A percentile compares a stretch with the other conserved stretches of the same genome.
phyloP scores from a whole-genome alignment of 345 rosid species.

The Chamaenerion angustifolium region DNA sequence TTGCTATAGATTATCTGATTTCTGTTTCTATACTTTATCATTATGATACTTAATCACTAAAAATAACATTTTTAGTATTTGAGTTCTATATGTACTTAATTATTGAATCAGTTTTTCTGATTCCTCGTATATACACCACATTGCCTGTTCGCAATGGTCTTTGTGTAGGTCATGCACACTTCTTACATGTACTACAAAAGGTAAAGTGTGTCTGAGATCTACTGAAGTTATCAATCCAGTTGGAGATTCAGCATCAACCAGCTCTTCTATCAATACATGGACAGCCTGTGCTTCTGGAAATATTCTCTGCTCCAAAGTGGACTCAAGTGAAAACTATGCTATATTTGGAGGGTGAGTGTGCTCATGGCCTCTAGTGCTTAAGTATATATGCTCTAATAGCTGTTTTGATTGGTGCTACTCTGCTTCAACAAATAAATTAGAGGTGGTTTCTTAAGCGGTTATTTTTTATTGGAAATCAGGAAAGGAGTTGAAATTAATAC shows the following conservation, averaged over 20 bases:
- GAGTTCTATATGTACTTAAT: too few species aligned
- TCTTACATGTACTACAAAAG: conserved; percentile 67
- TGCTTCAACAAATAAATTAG: not conserved
- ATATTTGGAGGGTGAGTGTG: conserved; percentile 84
- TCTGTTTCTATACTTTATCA: too few species aligned
- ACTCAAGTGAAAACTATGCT: conserved; percentile 55
- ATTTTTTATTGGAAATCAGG: conserved; percentile 24
- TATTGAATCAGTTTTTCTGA: not conserved
- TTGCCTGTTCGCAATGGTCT: too few species aligned
- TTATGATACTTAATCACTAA: too few species aligned
- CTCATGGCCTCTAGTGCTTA: not conserved
- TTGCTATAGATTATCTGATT: too few species aligned
- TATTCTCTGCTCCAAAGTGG: conserved; percentile 46
- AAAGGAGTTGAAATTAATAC: conserved; percentile 69
- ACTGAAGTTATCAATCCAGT: conserved; percentile 19
- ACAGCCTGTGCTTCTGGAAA: conserved; percentile 58
- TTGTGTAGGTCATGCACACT: conserved; percentile 44
- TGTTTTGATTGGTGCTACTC: conserved; percentile 2
- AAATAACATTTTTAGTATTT: too few species aligned
- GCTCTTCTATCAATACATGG: conserved; percentile 30
- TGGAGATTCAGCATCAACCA: conserved; percentile 16
- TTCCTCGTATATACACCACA: not conserved
- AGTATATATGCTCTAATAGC: not conserved
- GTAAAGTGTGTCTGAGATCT: conserved; percentile 48
- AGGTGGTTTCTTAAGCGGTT: not conserved